phyloP scores from a whole-genome alignment of 1,139 yeast genomes.

The Candida pseudocylindracea region DNA sequence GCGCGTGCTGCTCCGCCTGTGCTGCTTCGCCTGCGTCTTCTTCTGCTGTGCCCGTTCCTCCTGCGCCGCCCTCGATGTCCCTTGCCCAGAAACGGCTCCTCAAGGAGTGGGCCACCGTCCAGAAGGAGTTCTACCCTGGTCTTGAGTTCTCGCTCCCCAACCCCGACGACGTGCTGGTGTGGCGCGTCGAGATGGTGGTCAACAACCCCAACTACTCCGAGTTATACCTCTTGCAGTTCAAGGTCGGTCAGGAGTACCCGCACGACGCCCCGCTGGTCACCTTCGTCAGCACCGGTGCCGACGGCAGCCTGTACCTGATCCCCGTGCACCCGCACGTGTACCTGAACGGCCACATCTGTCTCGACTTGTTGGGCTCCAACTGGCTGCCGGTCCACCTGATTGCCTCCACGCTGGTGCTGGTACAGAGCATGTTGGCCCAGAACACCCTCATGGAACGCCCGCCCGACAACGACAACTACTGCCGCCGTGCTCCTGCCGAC shows the following conservation, averaged over 20 bases:
- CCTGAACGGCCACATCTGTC: constrained; percentile 54
- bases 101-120: constrained; percentile 15
- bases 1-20: too few relatives aligned
- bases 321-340: constrained; percentile 60
- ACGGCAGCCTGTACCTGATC: constrained; percentile 7
- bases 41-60: too few relatives aligned
- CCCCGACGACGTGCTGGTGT: constrained; percentile 7
- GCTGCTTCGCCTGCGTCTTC: too few relatives aligned
- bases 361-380: constrained; percentile 36
- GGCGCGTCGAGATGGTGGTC: constrained; percentile 8
- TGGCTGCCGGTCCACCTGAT: constrained; percentile 59
- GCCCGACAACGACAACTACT: constrained; percentile 27
- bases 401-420: constrained; percentile 27
- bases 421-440: constrained; percentile 41
- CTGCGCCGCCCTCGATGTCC: constrained; percentile 2
- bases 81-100: constrained; percentile 13
- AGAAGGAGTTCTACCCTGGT: constrained; percentile 8
- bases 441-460: constrained; percentile 26
- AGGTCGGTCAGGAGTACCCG: constrained; percentile 29
- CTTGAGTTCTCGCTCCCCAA: constrained; percentile 7
- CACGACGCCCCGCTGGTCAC: constrained; percentile 40
- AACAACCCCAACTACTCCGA: constrained; percentile 9
- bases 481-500: constrained; percentile 27
- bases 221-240: constrained; percentile 14
- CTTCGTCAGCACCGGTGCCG: constrained; percentile 11